Evolutionary conservation across 2,329 filamentous ascomycete species (phyloP).

Genomic region (Aspergillus caelatus): DNA sequence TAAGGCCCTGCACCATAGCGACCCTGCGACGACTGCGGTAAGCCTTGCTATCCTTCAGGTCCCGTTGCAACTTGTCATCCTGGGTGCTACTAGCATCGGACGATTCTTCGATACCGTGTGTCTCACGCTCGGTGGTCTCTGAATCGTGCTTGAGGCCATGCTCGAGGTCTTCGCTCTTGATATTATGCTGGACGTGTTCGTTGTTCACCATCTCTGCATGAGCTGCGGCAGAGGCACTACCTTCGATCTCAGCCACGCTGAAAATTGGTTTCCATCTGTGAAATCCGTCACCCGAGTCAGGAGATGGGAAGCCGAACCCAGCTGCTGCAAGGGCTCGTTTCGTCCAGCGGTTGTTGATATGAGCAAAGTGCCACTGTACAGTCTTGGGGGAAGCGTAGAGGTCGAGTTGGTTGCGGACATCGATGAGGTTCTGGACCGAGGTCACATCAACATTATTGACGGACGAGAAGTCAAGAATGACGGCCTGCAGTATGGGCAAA

Average conservation of each 20-base stretch:
- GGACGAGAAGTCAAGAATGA: constrained; percentile 90
- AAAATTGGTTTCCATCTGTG: constrained; percentile 93
- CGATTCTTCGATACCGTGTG: constrained; percentile 30
- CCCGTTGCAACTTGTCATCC: constrained; percentile 47
- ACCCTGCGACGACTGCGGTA: constrained; percentile 45
- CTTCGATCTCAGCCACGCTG: constrained; percentile 83
- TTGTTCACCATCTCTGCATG: constrained; percentile 67
- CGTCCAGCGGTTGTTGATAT: constrained; percentile 91
- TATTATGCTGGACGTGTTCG: constrained; percentile 47
- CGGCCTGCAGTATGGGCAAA: constrained; percentile 76
- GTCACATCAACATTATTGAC: constrained; percentile 95
- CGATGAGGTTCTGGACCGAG: constrained; percentile 87
- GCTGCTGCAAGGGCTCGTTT: constrained; percentile 85
- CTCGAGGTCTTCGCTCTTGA: constrained; percentile 32
- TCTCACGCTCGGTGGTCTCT: constrained; percentile 36
- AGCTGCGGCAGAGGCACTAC: constrained; percentile 68
- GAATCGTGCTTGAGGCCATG: constrained; percentile 35
- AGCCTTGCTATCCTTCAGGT: constrained; percentile 52
- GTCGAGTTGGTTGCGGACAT: constrained; percentile 92
- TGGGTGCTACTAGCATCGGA: constrained; percentile 33
- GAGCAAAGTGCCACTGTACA: constrained; percentile 96
- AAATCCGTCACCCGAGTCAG: constrained; percentile 55
- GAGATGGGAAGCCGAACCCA: constrained; percentile 82
- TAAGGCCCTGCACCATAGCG: constrained; percentile 80
- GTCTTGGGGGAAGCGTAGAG: constrained; percentile 75